phyloP scores from a whole-genome alignment of 257 asterid genomes.

The Gentiana dahurica region DNA sequence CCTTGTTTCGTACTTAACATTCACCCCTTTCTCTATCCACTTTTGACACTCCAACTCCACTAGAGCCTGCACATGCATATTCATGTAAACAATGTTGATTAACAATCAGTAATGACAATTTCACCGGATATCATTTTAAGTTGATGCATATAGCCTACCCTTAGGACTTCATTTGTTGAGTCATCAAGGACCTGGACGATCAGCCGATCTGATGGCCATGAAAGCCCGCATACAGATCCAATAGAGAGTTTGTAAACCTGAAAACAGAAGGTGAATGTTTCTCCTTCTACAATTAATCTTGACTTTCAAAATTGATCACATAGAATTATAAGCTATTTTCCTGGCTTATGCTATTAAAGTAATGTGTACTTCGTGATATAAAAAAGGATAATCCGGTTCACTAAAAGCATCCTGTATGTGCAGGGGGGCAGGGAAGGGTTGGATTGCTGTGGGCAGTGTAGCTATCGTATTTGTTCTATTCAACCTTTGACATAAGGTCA shows the following conservation, averaged over 20 bases:
- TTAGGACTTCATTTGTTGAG: conserved; percentile 62
- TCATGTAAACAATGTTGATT: conserved; percentile 9
- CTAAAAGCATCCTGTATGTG: too few relatives aligned
- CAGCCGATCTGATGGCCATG: conserved; percentile 77
- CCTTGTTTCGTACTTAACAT: conserved; percentile 70
- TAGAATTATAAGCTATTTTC: too few relatives aligned
- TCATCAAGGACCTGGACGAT: conserved; percentile 83
- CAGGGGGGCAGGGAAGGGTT: too few relatives aligned
- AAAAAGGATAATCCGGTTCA: too few relatives aligned
- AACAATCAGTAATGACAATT: conserved; percentile 2
- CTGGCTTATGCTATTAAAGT: too few relatives aligned
- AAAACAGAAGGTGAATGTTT: conserved; percentile 13
- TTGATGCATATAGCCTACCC: conserved; percentile 35
- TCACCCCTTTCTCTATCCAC: conserved; percentile 63
- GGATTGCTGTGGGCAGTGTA: too few relatives aligned
- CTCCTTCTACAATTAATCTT: conserved; percentile 3
- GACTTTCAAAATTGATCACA: too few relatives aligned
- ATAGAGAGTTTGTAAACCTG: conserved; percentile 91
- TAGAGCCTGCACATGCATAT: conserved; percentile 33
- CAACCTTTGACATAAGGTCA: too few relatives aligned
- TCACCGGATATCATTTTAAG: conserved; percentile 4
- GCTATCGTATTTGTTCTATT: too few relatives aligned
- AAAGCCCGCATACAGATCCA: conserved; percentile 66
- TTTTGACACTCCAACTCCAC: conserved; percentile 67
- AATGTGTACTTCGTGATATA: too few relatives aligned